Evolutionary conservation across 2,329 filamentous ascomycete genomes (phyloP).

Genomic region (Penicillium crustosum): DNA sequence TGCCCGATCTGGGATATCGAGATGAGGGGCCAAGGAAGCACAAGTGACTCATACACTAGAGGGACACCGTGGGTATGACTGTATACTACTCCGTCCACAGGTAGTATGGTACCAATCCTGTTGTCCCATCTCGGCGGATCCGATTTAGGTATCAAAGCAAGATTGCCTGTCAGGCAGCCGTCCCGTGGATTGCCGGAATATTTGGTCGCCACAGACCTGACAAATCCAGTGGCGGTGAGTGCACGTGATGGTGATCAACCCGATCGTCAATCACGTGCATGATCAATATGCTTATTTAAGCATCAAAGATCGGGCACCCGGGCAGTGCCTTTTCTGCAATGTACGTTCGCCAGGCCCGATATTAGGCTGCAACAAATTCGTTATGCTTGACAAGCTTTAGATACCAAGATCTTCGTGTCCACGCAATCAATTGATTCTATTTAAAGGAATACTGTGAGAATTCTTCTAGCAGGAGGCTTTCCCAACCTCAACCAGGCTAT

Average conservation of each 20-base stretch:
- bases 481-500: neutral
- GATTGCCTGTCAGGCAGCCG: conserved; percentile 10
- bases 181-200: neutral
- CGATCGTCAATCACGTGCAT: neutral
- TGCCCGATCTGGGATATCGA: neutral
- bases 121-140: neutral
- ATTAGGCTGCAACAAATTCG: conserved; percentile 10
- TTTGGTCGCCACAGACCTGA: conserved; percentile 5
- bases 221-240: conserved; percentile 11
- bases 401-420: neutral
- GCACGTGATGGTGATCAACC: neutral
- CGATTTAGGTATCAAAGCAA: conserved; percentile 10
- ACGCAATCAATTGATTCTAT: neutral
- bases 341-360: conserved; percentile 2
- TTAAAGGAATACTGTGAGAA: neutral
- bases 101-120: neutral
- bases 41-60: conserved; percentile 9
- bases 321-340: conserved; percentile 7
- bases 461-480: neutral
- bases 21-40: conserved; percentile 1
- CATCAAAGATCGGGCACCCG: conserved; percentile 1
- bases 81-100: neutral
- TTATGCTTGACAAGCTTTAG: neutral
- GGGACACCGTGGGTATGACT: conserved; percentile 2
- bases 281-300: neutral